These are phyloP conservation scores for Wolfiporia cocos DNA, from an alignment of 1,284 basidiomycete genomes.

Conservation along the genomic window DNA sequence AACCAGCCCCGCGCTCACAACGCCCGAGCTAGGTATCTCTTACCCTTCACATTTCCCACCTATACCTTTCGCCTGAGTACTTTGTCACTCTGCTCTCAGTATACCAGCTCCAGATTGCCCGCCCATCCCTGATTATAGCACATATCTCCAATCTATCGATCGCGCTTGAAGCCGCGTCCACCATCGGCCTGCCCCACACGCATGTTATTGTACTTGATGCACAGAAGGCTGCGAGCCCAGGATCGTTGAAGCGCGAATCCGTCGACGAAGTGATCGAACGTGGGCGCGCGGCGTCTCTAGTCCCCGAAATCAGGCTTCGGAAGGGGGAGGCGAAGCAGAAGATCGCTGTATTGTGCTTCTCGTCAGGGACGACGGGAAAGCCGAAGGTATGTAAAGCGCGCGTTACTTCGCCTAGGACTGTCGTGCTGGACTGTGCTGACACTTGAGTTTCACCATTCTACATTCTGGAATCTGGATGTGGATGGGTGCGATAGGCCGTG, in stretches of 20 bases:
- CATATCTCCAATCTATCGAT: constrained; percentile 42
- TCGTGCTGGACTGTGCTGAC: too few species aligned
- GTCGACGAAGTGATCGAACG: constrained; percentile 47
- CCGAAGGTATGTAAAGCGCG: constrained; percentile 47
- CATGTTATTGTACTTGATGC: constrained; percentile 47
- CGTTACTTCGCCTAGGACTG: too few species aligned
- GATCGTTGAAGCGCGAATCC: constrained; percentile 18
- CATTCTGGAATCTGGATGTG: neutral
- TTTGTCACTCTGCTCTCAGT: constrained; percentile 10
- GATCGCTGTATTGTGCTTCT: constrained; percentile 69
- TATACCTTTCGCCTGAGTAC: neutral
- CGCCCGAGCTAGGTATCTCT: constrained; percentile 40
- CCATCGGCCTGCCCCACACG: constrained; percentile 40
- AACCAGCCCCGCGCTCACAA: constrained; percentile 59
- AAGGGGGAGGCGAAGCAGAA: constrained; percentile 58
- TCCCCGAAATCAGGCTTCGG: constrained; percentile 39
- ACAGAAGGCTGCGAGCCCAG: neutral
- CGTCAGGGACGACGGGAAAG: constrained; percentile 74
- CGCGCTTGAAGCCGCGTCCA: constrained; percentile 42
- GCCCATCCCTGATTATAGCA: constrained; percentile 46
- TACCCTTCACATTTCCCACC: neutral
- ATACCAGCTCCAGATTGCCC: constrained; percentile 48
- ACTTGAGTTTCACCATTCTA: too few species aligned
- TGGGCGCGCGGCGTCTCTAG: constrained; percentile 36
- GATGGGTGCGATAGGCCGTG: constrained; percentile 42